Evolutionary conservation across 169 alveolate species (phyloP).

Genomic region (Cryptosporidium tyzzeri): DNA sequence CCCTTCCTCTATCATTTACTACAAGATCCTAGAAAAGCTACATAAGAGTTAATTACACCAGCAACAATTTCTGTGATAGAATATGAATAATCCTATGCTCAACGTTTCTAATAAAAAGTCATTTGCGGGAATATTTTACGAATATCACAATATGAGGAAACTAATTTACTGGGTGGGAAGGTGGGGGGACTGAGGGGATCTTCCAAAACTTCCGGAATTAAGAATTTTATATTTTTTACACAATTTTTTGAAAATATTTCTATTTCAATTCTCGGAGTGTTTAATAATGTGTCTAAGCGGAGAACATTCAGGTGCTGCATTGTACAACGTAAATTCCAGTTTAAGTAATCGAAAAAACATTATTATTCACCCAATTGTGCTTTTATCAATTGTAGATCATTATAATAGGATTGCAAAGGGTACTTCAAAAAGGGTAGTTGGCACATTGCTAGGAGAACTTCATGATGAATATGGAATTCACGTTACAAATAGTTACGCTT

Average conservation of each 20-base stretch:
- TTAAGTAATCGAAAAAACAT: slow-evolving; percentile 78
- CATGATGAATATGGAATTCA: slow-evolving; percentile 91
- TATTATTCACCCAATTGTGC: slow-evolving; percentile 96
- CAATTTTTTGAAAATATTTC: background rate
- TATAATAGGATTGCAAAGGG: slow-evolving; percentile 97
- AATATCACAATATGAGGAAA: background rate
- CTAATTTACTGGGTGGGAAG: background rate
- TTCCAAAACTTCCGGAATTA: background rate
- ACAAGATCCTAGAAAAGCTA: background rate
- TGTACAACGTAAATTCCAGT: background rate
- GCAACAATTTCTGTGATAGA: background rate
- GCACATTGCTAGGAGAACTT: slow-evolving; percentile 97
- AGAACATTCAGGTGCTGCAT: background rate
- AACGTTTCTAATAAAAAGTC: no score
- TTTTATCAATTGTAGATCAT: slow-evolving; percentile 98
- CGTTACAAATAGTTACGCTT: slow-evolving; percentile 97
- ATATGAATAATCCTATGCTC: no score
- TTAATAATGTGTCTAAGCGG: background rate
- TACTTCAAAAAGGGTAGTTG: slow-evolving; percentile 96
- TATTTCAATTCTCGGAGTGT: background rate
- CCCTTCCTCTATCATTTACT: slow-evolving; percentile 19
- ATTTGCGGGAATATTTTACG: background rate
- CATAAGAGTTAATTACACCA: background rate
- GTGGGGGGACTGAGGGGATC: background rate
- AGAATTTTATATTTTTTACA: background rate